A percentile compares a stretch with the other conserved stretches of the same genome.
Conservation (phyloP, 805 yeast genomes). For the Peterozyma xylosa region DNA sequence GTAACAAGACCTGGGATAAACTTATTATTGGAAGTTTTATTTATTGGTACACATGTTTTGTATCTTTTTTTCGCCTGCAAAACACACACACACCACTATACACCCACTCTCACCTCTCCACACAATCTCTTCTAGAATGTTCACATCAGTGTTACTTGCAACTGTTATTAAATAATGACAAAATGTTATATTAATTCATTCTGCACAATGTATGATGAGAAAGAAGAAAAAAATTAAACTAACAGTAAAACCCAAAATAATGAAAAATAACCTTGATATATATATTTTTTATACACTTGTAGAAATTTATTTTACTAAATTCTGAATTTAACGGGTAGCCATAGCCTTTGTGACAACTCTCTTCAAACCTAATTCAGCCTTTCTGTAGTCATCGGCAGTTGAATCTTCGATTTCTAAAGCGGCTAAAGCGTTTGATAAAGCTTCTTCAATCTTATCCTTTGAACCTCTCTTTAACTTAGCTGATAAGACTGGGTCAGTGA, state of each 20-base stretch:
- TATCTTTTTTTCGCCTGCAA: too few relatives aligned
- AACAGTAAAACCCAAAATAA: conserved; percentile 1
- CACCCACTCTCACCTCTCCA: too few relatives aligned
- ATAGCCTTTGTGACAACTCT: conserved; percentile 99
- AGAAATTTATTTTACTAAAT: not conserved
- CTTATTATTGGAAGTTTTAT: not conserved
- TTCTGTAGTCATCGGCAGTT: conserved; percentile 94
- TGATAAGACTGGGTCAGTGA: conserved; percentile 97
- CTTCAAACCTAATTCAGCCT: conserved; percentile 98
- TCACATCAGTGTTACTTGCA: too few relatives aligned
- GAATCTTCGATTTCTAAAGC: conserved; percentile 96
- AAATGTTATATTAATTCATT: not conserved
- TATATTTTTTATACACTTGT: conserved; percentile 1
- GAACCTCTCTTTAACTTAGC: conserved; percentile 96
- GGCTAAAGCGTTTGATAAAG: conserved; percentile 96
- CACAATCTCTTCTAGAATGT: too few relatives aligned
- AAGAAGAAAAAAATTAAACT: not conserved
- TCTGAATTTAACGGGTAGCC: conserved; percentile 78
- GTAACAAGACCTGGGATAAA: not conserved
- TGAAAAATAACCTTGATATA: conserved; percentile 1
- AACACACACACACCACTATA: too few relatives aligned
- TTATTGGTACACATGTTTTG: not conserved
- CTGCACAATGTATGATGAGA: not conserved
- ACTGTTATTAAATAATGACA: too few relatives aligned
- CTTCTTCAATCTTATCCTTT: conserved; percentile 95